Evolutionary conservation across 495 filamentous ascomycete species (phyloP), one percentile per base, ranked within the genome.

Genomic region (Trichoderma gamsii): DNA sequence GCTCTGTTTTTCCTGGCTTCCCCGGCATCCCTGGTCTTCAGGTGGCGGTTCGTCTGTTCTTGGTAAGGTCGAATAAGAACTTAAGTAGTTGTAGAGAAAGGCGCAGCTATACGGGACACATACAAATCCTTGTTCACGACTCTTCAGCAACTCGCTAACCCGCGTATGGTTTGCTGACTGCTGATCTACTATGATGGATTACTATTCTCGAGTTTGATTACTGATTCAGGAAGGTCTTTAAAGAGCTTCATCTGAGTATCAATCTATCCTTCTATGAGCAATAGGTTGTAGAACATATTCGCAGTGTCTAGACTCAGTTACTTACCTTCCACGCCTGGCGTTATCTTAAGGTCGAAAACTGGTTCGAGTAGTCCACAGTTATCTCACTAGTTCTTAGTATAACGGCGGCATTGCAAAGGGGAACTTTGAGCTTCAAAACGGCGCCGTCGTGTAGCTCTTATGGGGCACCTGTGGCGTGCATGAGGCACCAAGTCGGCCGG

Each of bases 91-190:
- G 44, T 49, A 49, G 15, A 49, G 35, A 38, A 38, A 7, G 35
- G 5, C 8, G 8, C 35, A 7, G 35, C 7, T 38, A 38, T 38
- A 38, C 35, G 35, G 5, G 5, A 38, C 8, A 38, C 35, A 38
- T 7, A 38, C 4, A 18, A 18, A 49, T n/a, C 44, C 44, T 49
- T 52, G 49, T 18, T 52, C n/a, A 18, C 49, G 2, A 4, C 13
- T 49, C 12, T 49, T 49, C 49, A 52, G 49, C 49, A 52, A 21
- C 21, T 52, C 49, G 49, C 49, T 52, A 52, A 52, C 49, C 49
- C 49, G 25, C 49, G 49, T 52, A 7, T 38, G 35, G 35, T 38
- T 38, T 38, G 35, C 35, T 38, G 21, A 23, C 44, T 21, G 49
- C 49, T 52, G 49, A 52, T 52, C 49, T 23, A n/a, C 21, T 18